A percentile compares a stretch with the other conserved stretches of the same genome.
Evolutionary conservation across 352 stramenopile genomes (phyloP).

Genomic region (Phytopythium aichiense): DNA sequence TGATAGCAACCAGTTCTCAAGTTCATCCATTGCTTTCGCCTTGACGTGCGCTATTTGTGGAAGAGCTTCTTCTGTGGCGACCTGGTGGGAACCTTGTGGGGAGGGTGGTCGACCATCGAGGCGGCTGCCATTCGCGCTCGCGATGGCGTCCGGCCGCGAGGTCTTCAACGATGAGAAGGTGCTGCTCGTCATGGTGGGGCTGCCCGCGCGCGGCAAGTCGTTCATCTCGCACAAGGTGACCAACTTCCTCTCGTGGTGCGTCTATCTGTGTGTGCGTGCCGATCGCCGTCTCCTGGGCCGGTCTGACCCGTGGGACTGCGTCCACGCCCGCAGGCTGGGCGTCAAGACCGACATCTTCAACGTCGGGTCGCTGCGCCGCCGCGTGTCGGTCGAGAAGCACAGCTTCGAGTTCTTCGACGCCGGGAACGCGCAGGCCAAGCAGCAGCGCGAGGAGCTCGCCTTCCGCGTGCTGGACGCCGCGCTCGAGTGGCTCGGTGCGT

Average conservation of each 20-base stretch:
- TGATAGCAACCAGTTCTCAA: too few species aligned
- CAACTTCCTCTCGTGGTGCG: constrained; percentile 41
- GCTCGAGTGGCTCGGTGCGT: constrained; percentile 36
- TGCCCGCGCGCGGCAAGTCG: constrained; percentile 88
- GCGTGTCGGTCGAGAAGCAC: constrained; percentile 54
- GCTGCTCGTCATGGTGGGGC: constrained; percentile 88
- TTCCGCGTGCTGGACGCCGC: constrained; percentile 37
- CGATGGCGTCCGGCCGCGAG: constrained; percentile 16
- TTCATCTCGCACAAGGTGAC: constrained; percentile 87
- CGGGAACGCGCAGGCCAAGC: constrained; percentile 54
- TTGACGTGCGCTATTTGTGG: too few species aligned
- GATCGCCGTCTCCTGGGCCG: neutral
- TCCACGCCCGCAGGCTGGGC: constrained; percentile 19
- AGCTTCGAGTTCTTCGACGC: constrained; percentile 83
- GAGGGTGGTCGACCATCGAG: neutral
- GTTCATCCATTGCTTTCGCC: too few species aligned
- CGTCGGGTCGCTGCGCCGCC: constrained; percentile 85
- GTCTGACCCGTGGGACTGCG: too few species aligned
- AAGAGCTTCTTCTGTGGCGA: too few species aligned
- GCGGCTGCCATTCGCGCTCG: neutral
- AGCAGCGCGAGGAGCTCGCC: constrained; percentile 63
- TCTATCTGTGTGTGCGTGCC: too few species aligned
- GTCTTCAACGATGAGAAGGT: constrained; percentile 81
- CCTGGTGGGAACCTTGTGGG: too few species aligned
- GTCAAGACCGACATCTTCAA: constrained; percentile 85